Evolutionary conservation across 352 stramenopile species (phyloP), one percentile per base, ranked within the genome.

Genomic region (Globisporangium middletonii): DNA sequence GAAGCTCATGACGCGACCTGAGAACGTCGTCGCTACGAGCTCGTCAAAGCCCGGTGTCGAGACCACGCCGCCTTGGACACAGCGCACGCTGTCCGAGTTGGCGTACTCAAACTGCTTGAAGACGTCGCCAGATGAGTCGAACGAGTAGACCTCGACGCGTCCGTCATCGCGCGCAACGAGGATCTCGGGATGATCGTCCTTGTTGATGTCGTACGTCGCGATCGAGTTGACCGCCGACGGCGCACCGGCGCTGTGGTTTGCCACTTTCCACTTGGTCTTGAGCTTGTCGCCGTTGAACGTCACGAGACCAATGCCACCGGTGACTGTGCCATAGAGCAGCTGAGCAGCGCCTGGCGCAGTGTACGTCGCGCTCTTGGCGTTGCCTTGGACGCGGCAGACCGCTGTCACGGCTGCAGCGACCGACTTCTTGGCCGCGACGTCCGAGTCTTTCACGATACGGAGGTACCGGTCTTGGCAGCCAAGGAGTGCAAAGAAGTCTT

Each of bases 161-260:
- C 86, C 86, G 61, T 95, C 86, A 52, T 94, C 84, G 26, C 86
- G 73, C 3, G 79, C 86, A 7, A 95, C 69, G 13, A 95, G 64
- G 42, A 95, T 79, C 64, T 94, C 83, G 0, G 71, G 71, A 1
- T 79, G 65, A 62, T 88, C 84, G 60, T 94, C 86, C 28, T 79
- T 86, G 70, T 89, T 92, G 28, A 94, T 75, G 43, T 95, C 86
- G 42, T 79, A 89, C 42, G 78, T 84, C 19, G 65, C 58, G 30
- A 95, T 88, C 42, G 81, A 90, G 44, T 91, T 94, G 63, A 95
- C 83, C 8, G 67, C 57, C 1, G 71, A 69, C 7, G 69, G 77
- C 5, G 63, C 71, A 33, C 27, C 53, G 35, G 59, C 57, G 15
- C 61, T 51, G 48, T 63, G 38, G 44, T 65, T 68, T 57, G 71